Base-by-base conservation (phyloP, 108 stramenopile species). In the Cyclotella cryptica region DNA sequence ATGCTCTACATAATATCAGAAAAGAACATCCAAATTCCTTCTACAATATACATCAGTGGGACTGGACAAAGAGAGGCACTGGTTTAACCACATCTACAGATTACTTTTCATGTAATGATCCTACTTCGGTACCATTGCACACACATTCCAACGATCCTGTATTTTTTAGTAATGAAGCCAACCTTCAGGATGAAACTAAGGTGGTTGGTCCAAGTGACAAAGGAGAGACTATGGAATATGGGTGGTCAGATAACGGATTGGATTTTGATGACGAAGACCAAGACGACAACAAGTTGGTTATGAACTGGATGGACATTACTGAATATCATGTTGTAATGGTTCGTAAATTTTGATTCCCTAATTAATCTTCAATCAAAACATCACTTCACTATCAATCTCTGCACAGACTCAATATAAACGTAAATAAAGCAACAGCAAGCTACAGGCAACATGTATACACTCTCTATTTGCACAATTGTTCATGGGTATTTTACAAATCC, bases 241-340 rank as follows among this genome's bases (percentile, higher is more conserved):
- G 81, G 11, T 83, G 82, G 82, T 77, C 76, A 10, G 82, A 83
- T 51, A 76, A 77, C 30, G 76, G 72, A 12, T 69, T 83, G 21
- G 72, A 83, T 49, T 74, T 77, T 44, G 76, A 77, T 29, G 82
- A 83, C 19, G 72, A 59, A 28, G 61, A 22, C 9, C 39, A 63
- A 40, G 46, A 80, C 14, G 41, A 51, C 26, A 0, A 35, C 15
- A 27, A 19, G 3, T 51, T n/a, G 3, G 8, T 42, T n/a, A 53
- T 52, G 49, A 68, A 39, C 44, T 68, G 1, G 67, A 68, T 53
- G 60, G 13, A 39, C 60, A n/a, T 61, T 15, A 61, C 18, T 49
- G 47, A 49, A 49, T 35, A 35, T 6, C 6, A 6, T 35, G 35
- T 35, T 35, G 35, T 35, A 35, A 35, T 6, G 2, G 35, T 35